Evolutionary conservation across 2,329 filamentous ascomycete genomes (phyloP), one percentile per base, ranked within the genome.

Genomic region (Ophiognomonia clavigignenti-juglandacearum): DNA sequence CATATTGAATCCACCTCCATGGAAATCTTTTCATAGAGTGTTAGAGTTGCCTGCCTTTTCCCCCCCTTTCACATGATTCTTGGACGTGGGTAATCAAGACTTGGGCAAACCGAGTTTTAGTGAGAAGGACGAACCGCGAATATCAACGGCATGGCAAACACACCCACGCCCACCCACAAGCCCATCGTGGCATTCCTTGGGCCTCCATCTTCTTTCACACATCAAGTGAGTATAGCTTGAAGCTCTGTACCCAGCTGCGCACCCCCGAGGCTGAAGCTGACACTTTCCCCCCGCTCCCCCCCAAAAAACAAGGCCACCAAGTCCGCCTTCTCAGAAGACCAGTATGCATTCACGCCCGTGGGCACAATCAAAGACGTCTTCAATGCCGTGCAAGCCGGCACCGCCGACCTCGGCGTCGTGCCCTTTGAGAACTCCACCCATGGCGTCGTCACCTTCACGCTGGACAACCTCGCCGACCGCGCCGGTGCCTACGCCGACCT

Each of bases 371-470:
- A 67, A 58, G 88, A 93, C 61, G 82, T 95, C 57, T 96, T 96
- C 64, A 74, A 83, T 42, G 76, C 82, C 14, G 86, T 96, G 6
- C 88, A 95, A 60, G 72, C 74, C 31, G 76, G 79, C 48, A 62
- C 70, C 37, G 80, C 80, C 1, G 67, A 77, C 43, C 83, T 83
- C 47, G 93, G 91, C 56, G 86, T 97, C 26, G 86, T 96, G 2
- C 93, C 93, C 6, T 91, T 96, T 66, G 92, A 97, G 64, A 98
- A 98, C 72, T 95, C 88, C 34, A 92, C 88, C 62, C 96, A 97
- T 66, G 93, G 93, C 59, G 85, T 86, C 45, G 93, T 98, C 41
- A 82, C 93, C 47, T 87, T 89, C 64, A 96, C 91, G 0, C 78
- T 97, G 20, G 91, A 96, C 66, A 80, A 92, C 54, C 81, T 98